Base-by-base conservation (phyloP, 2,329 filamentous ascomycete genomes). In the Nannizziopsis arthrosporioides region DNA sequence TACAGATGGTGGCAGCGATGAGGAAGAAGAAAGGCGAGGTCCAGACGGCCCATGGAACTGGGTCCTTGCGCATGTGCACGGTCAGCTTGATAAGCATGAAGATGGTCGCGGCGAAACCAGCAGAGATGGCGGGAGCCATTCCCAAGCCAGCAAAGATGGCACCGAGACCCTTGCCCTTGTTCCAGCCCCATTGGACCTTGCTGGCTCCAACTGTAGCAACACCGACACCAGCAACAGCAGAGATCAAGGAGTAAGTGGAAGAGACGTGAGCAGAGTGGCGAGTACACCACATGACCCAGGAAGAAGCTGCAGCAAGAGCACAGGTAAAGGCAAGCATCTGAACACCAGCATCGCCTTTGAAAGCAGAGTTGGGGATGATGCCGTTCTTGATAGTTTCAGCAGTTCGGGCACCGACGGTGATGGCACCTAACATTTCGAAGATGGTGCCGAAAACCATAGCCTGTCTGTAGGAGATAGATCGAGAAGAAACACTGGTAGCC, bases 271-370 rank as follows among this genome's bases (percentile, higher is more conserved):
- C 80, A 3, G 80, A 83, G 72, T 86, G 73, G 41, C 74, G 72
- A 1, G 82, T 87, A 64, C 82, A 86, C 81, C 82, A 86, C 81
- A 85, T 86, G 41, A 87, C 81, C 82, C 83, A 88, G 8, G 73
- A 69, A 1, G 81, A 79, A 43, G 81, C 80, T 56, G 73, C 81
- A 12, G 78, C 79, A 0, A 78, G 71, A 18, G 79, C 77, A 52
- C 77, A 81, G 30, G 78, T 75, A 59, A 82, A 81, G 48, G 80
- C 81, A 43, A 84, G 72, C 65, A 84, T 75, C 67, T 83, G 80
- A 15, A 84, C 80, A 34, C 76, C 77, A 32, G 81, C 75, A 57
- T 84, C 75, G 50, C 66, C 70, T 1, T 67, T 56, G 68, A 84
- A 84, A 50, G 78, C 73, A 0, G 60, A 51, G 61, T 65, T 70